Conservation (phyloP, 371 early-diverging fungal species). For the Actinomucor elegans region DNA sequence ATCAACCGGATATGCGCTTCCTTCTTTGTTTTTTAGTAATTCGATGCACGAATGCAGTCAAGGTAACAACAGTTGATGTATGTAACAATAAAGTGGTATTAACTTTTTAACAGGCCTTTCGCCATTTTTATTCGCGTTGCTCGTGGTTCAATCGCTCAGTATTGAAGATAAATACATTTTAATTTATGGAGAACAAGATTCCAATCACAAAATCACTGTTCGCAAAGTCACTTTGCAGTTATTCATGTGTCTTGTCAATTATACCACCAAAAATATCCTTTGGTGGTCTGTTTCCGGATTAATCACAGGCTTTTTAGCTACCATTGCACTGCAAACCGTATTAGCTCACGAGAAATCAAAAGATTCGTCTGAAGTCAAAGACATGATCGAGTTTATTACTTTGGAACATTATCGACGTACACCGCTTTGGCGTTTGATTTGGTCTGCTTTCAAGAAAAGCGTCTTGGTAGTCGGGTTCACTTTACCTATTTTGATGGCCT, state of each 20-base stretch:
- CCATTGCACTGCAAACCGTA: slow-evolving; percentile 36
- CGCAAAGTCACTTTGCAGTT: slow-evolving; percentile 51
- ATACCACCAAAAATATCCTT: slow-evolving; percentile 51
- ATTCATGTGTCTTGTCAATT: slow-evolving; percentile 55
- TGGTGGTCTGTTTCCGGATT: slow-evolving; percentile 65
- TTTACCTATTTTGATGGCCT: slow-evolving; percentile 34
- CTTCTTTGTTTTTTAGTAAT: slow-evolving; percentile 59
- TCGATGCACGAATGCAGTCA: slow-evolving; percentile 61
- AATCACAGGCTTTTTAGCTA: slow-evolving; percentile 48
- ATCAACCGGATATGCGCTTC: slow-evolving; percentile 57
- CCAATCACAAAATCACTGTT: slow-evolving; percentile 38
- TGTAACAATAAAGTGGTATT: not conserved
- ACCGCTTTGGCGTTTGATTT: slow-evolving; percentile 40
- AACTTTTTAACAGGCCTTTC: slow-evolving; percentile 40
- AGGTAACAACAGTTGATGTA: slow-evolving; percentile 40
- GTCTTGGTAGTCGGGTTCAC: slow-evolving; percentile 26
- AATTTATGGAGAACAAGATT: slow-evolving; percentile 38
- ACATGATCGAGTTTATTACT: slow-evolving; percentile 30
- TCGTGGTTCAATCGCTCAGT: slow-evolving; percentile 57
- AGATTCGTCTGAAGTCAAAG: slow-evolving; percentile 28
- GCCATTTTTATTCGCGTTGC: slow-evolving; percentile 57
- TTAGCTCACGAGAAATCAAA: slow-evolving; percentile 29
- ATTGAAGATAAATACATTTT: slow-evolving; percentile 55
- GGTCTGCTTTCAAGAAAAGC: slow-evolving; percentile 32
- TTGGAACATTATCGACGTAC: slow-evolving; percentile 33